Percentiles rank a stretch among this genome's conserved stretches.
phyloP scores from a whole-genome alignment of 805 yeast genomes.

The Ogataea pini region DNA sequence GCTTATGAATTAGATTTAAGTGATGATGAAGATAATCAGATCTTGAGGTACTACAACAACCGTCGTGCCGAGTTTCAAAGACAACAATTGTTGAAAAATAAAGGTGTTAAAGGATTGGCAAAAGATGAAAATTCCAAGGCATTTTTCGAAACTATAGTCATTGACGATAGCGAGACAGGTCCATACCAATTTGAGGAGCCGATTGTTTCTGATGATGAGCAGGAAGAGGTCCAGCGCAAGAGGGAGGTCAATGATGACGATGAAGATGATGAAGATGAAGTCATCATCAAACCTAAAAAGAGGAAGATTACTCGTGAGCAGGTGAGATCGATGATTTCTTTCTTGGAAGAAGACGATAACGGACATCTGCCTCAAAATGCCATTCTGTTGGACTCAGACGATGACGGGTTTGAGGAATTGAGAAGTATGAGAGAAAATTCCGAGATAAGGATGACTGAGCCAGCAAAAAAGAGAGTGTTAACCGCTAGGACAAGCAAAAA shows the following conservation, averaged over 20 bases:
- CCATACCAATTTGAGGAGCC: slow-evolving; percentile 32
- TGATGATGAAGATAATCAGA: slow-evolving; percentile 71
- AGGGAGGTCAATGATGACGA: slow-evolving; percentile 18
- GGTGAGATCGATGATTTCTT: slow-evolving; percentile 30
- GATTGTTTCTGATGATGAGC: slow-evolving; percentile 32
- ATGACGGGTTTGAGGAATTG: slow-evolving; percentile 38
- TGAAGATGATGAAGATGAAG: slow-evolving; percentile 23
- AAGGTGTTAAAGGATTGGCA: slow-evolving; percentile 43
- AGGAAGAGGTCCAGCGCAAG: slow-evolving; percentile 21
- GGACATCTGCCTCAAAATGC: slow-evolving; percentile 30
- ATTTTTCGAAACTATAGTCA: slow-evolving; percentile 61
- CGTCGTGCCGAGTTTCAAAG: slow-evolving; percentile 46
- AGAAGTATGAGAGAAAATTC: slow-evolving; percentile 51
- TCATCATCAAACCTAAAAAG: slow-evolving; percentile 29
- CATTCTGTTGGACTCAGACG: slow-evolving; percentile 38
- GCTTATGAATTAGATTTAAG: slow-evolving; percentile 64
- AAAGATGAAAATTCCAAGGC: slow-evolving; percentile 62
- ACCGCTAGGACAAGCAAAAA: not conserved
- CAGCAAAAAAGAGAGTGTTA: not conserved
- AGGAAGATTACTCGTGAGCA: slow-evolving; percentile 36
- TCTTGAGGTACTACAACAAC: slow-evolving; percentile 38
- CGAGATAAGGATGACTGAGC: slow-evolving; percentile 48
- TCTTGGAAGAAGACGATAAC: slow-evolving; percentile 28
- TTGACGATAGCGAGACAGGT: slow-evolving; percentile 31
- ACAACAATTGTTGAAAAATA: slow-evolving; percentile 46